Percentiles rank a stretch among this genome's conserved stretches.
These are phyloP conservation scores for Fusarium sambucinum DNA, from an alignment of 2,329 filamentous ascomycete genomes.

Conservation along the genomic window DNA sequence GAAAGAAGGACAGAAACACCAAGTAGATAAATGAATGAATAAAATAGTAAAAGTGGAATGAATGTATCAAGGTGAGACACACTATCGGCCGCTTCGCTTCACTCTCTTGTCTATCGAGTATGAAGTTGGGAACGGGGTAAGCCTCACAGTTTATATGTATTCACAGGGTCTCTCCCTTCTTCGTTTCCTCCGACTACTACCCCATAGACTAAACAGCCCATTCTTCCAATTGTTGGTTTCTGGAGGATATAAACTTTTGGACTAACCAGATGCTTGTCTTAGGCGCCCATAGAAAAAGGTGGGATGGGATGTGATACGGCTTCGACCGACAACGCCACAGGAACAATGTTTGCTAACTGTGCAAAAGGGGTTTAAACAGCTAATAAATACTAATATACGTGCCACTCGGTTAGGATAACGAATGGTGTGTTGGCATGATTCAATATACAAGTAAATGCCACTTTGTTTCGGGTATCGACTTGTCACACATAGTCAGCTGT, in stretches of 20 bases:
- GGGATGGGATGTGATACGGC: slow-evolving; percentile 27
- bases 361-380: not conserved
- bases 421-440: slow-evolving; percentile 5
- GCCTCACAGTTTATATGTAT: slow-evolving; percentile 32
- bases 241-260: slow-evolving; percentile 32
- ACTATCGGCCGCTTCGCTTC: slow-evolving; percentile 9
- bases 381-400: not conserved
- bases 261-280: slow-evolving; percentile 4
- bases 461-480: slow-evolving; percentile 9
- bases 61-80: slow-evolving; percentile 30
- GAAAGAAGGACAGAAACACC: not conserved
- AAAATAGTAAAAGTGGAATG: slow-evolving; percentile 12
- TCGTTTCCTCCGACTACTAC: not conserved
- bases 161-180: not conserved
- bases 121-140: not conserved
- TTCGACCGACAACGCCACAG: slow-evolving; percentile 17
- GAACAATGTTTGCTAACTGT: slow-evolving; percentile 1
- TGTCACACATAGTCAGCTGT: not conserved
- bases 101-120: slow-evolving; percentile 1
- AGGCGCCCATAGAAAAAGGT: not conserved
- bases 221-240: not conserved
- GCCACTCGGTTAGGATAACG: not conserved
- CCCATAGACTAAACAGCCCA: not conserved
- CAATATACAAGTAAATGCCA: slow-evolving; percentile 1
- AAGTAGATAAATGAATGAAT: slow-evolving; percentile 16